Conservation (phyloP, 768 basidiomycete genomes). For the Tricholoma furcatifolium region DNA sequence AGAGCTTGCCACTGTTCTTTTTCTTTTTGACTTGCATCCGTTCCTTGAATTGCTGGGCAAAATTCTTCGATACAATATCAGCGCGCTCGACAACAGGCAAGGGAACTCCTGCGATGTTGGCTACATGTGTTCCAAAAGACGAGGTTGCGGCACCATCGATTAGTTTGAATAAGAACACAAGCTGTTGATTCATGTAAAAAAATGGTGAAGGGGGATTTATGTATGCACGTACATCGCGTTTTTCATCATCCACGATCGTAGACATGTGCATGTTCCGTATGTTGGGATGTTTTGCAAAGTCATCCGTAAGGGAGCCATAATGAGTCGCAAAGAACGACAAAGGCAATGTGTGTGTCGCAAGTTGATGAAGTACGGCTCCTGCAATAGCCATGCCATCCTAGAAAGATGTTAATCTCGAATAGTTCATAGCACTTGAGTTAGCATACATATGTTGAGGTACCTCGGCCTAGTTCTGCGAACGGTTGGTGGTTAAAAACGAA, state of each 20-base stretch:
- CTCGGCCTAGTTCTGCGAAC: conserved; percentile 80
- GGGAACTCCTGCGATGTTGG: conserved; percentile 92
- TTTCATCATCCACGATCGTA: conserved; percentile 90
- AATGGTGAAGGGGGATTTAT: neutral
- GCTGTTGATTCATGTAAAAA: conserved; percentile 37
- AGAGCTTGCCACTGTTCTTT: conserved; percentile 53
- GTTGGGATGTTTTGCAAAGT: conserved; percentile 89
- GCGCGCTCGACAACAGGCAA: conserved; percentile 83
- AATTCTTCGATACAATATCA: conserved; percentile 81
- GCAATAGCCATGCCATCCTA: conserved; percentile 99
- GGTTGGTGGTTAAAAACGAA: conserved; percentile 10
- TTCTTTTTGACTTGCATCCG: conserved; percentile 66
- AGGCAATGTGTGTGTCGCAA: conserved; percentile 90
- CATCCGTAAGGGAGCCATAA: conserved; percentile 93
- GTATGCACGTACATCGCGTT: conserved; percentile 62
- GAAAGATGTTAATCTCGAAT: neutral
- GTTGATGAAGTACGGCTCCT: conserved; percentile 89
- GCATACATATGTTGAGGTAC: conserved; percentile 88
- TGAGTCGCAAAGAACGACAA: conserved; percentile 98
- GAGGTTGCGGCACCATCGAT: conserved; percentile 83
- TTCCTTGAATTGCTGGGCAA: conserved; percentile 85
- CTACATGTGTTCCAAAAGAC: conserved; percentile 94
- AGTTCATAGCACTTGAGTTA: neutral
- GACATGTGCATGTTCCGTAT: conserved; percentile 96
- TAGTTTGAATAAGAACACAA: conserved; percentile 94